Evolutionary conservation across 2,329 filamentous ascomycete genomes (phyloP), one percentile per base, ranked within the genome.

Genomic region (Arthrobotrys sphaeroides): DNA sequence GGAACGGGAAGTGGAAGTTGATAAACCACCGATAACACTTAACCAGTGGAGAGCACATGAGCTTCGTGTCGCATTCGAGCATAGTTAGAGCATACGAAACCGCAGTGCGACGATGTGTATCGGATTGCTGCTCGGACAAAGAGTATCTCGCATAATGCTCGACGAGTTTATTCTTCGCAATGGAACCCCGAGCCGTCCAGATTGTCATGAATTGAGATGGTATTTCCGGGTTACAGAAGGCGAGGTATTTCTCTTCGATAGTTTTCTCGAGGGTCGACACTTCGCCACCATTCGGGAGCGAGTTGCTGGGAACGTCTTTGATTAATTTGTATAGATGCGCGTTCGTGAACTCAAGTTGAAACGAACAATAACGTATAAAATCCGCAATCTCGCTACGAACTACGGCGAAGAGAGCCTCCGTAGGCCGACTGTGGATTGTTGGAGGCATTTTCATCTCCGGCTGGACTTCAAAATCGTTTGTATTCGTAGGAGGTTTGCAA

Each of bases 21-120:
- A 86, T 87, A 79, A 87, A 89, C 88, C 88, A 89, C 59, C 83
- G 83, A 78, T 87, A 89, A 1, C 85, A 84, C 13, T 84, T 84
- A 16, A 40, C 47, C 22, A 72, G 20, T 28, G 67, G 47, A 13
- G 68, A 45, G 3, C 22, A 45, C 47, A 77, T 76, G 10, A 65
- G 62, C 22, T 64, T 75, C 42, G 72, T 80, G 31, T 77, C 67
- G 22, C 61, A 66, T 16, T 72, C 65, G 9, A 77, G 59, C 42
- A 77, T 65, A 16, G 9, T 33, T 1, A 84, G 77, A 5, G 83
- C 82, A 47, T 82, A 47, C 2, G 43, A 59, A 20, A 77, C 3
- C 0, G 45, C 59, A 13, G 31, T 57, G 18, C 31, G n/a, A 9
- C 45, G 16, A 5, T 47, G 59, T 18, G 6, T 1, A 6, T 65